Percentiles rank a stretch among this genome's conserved stretches.
Conservation (phyloP, 345 rosid species). For the Brassica juncea region DNA sequence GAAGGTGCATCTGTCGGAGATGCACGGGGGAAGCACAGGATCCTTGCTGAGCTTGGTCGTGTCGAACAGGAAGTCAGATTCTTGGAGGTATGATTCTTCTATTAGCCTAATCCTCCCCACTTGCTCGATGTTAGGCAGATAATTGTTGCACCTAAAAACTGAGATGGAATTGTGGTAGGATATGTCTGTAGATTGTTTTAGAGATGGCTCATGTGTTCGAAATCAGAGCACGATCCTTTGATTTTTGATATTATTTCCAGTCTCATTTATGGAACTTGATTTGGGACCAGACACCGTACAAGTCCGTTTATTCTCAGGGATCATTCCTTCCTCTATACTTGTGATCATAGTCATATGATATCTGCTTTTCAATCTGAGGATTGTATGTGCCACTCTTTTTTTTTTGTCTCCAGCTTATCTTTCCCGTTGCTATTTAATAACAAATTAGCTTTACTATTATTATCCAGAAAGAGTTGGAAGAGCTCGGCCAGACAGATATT, state of each 20-base stretch:
- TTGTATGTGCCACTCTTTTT: not conserved
- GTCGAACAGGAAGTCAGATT: constrained; percentile 66
- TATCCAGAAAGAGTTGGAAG: constrained; percentile 62
- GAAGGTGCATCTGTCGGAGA: constrained; percentile 43
- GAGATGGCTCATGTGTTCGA: no score
- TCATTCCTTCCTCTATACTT: not conserved
- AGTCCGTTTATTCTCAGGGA: no score
- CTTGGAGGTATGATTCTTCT: constrained; percentile 49
- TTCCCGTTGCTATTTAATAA: not conserved
- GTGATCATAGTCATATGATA: not conserved
- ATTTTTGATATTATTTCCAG: no score
- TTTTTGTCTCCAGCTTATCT: not conserved
- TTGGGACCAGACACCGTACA: no score
- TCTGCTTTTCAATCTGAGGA: not conserved
- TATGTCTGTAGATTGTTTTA: no score
- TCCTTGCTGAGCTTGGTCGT: constrained; percentile 74
- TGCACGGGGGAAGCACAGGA: constrained; percentile 68
- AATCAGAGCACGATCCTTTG: no score
- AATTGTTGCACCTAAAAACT: no score
- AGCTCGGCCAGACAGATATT: constrained; percentile 48
- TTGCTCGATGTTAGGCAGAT: no score
- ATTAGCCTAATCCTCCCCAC: no score
- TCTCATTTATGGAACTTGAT: no score
- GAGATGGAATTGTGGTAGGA: no score
- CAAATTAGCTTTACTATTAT: not conserved